Evolutionary conservation across 805 yeast species (phyloP), one percentile per base, ranked within the genome.

Genomic region (Suhomyces faveliae): DNA sequence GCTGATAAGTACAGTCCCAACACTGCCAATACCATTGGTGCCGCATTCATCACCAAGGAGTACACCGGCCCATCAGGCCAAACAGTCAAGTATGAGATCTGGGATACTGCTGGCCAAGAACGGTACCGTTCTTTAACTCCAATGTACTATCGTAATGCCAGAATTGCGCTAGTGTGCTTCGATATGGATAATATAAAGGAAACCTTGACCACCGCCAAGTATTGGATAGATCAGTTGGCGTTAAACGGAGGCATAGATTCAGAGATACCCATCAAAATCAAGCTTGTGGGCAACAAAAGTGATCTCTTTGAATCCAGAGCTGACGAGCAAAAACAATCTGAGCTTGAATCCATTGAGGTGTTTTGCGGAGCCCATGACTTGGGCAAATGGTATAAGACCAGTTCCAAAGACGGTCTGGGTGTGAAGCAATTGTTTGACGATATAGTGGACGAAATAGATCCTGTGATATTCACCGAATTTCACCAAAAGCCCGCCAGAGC

Each of bases 91-190:
- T 76, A 84, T 56, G 89, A 85, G 59, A 83, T 85, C 45, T 85
- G 94, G 96, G 99, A 92, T 63, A 92, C 99, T 11, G 99, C 99
- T 0, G 99, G 99, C 21, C 99, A 72, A 56, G 77, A 72, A 48
- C 57, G 77, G n/a, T 72, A 72, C 56, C 67, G 70, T 45, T 66
- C 72, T 23, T 62, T 73, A 29, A 73, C 78, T 1, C 78, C 78
- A 2, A 73, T 73, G 77, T 73, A 73, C 54, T 73, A 73, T 54
- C 55, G 78, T 27, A 71, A 71, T 51, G 75, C 77, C 49, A 62
- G 60, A 46, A 63, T 62, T 20, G 98, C 98, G 0, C 74, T 94
- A 20, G 86, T 94, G 0, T 96, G 95, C 19, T 92, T 86, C 62
- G 98, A 94, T 62, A 64, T 91, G 44, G 82, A 87, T 1, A 85